Percentiles rank a stretch among this genome's conserved stretches.
These are phyloP conservation scores for Chernovozyma aurita DNA, from an alignment of 1,139 yeast genomes.

Conservation along the genomic window DNA sequence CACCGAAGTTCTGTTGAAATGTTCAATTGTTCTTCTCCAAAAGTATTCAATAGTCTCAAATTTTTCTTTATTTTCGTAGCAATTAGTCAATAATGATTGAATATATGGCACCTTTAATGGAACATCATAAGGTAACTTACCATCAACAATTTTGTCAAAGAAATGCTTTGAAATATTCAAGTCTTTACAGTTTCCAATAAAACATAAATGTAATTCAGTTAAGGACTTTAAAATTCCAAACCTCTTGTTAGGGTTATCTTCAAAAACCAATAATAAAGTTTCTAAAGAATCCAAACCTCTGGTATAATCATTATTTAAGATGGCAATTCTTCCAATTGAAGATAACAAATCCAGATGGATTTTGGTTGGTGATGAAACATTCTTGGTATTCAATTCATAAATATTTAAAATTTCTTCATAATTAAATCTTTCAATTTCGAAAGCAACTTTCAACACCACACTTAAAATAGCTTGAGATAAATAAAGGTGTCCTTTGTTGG, in stretches of 20 bases:
- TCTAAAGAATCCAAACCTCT: slow-evolving; percentile 40
- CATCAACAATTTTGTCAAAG: slow-evolving; percentile 64
- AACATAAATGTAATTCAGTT: slow-evolving; percentile 67
- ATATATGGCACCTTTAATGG: slow-evolving; percentile 74
- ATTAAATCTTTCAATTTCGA: slow-evolving; percentile 53
- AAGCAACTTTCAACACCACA: slow-evolving; percentile 65
- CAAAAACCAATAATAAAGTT: slow-evolving; percentile 28
- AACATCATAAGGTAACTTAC: slow-evolving; percentile 67
- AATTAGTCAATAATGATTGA: slow-evolving; percentile 59
- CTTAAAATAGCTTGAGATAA: slow-evolving; percentile 62
- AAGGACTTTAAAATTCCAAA: slow-evolving; percentile 21
- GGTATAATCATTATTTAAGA: slow-evolving; percentile 36
- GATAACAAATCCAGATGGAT: slow-evolving; percentile 13
- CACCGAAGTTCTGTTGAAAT: slow-evolving; percentile 43
- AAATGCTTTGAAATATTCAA: slow-evolving; percentile 66
- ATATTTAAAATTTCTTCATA: slow-evolving; percentile 51
- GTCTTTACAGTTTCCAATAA: slow-evolving; percentile 79
- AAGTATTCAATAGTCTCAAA: slow-evolving; percentile 55
- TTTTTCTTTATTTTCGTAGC: slow-evolving; percentile 51
- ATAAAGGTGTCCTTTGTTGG: slow-evolving; percentile 24
- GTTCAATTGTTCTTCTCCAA: slow-evolving; percentile 61
- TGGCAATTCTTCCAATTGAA: slow-evolving; percentile 39
- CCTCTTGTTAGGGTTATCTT: slow-evolving; percentile 10
- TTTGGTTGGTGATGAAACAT: slow-evolving; percentile 6
- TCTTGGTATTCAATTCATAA: slow-evolving; percentile 31